These are phyloP conservation scores for Rhodotorula sp. DNA, from an alignment of 1,284 basidiomycete species.

Conservation along the genomic window DNA sequence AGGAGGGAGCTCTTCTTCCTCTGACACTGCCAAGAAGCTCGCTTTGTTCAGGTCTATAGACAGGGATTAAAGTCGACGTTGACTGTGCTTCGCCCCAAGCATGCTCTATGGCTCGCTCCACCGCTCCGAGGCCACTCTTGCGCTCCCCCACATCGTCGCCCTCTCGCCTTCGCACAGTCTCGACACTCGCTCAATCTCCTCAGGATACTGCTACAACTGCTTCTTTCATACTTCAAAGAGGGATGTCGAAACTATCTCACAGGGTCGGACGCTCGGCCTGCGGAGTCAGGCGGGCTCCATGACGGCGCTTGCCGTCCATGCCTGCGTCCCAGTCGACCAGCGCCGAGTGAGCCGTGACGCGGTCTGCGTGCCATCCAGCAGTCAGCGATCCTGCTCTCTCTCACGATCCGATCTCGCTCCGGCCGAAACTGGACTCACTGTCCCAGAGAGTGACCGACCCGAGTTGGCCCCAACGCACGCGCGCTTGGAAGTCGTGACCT, in stretches of 20 bases:
- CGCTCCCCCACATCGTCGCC: too few species aligned
- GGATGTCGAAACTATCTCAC: background rate
- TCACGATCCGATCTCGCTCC: background rate
- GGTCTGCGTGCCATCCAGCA: background rate
- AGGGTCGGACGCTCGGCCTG: conserved; percentile 69
- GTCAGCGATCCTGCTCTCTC: too few species aligned
- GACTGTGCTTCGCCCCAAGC: too few species aligned
- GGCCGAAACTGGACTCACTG: conserved; percentile 33
- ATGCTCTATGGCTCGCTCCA: too few species aligned
- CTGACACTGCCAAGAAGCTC: too few species aligned
- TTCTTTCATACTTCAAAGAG: background rate
- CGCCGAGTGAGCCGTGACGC: conserved; percentile 60
- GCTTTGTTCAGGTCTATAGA: too few species aligned
- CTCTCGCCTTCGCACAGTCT: too few species aligned
- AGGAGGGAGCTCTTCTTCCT: too few species aligned
- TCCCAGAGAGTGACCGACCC: conserved; percentile 58
- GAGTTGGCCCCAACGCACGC: conserved; percentile 45
- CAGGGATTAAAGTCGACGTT: too few species aligned
- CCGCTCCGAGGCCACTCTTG: too few species aligned
- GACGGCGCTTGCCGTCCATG: conserved; percentile 56
- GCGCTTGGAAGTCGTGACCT: conserved; percentile 28
- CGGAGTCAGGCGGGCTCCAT: conserved; percentile 75
- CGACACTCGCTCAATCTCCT: too few species aligned
- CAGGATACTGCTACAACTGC: background rate
- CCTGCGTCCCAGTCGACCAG: conserved; percentile 69